Evolutionary conservation across 2,329 filamentous ascomycete genomes (phyloP).

Genomic region (Coniochaeta prunicola): DNA sequence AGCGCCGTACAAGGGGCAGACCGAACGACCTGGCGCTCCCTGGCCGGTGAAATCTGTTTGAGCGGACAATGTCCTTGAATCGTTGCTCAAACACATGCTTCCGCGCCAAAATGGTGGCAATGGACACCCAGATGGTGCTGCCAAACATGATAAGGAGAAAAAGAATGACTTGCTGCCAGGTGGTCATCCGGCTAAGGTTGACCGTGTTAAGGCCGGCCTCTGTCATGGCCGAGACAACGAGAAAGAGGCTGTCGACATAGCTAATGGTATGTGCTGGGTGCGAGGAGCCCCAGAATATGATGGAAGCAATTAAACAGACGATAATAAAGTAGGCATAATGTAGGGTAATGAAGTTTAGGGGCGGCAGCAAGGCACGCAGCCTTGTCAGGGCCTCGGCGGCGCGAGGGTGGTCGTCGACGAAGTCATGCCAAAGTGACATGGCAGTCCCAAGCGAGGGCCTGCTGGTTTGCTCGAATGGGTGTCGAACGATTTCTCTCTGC

Average conservation of each 20-base stretch:
- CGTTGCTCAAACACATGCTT: constrained; percentile 55
- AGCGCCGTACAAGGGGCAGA: constrained; percentile 10
- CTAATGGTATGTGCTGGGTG: constrained; percentile 41
- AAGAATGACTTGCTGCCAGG: constrained; percentile 58
- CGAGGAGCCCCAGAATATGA: constrained; percentile 54
- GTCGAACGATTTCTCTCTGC: too few relatives aligned
- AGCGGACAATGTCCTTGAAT: constrained; percentile 45
- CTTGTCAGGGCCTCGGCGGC: not conserved
- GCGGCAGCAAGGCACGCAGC: constrained; percentile 20
- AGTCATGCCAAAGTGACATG: constrained; percentile 10
- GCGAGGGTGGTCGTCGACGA: constrained; percentile 7
- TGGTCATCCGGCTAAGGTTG: constrained; percentile 55
- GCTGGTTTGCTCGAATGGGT: not conserved
- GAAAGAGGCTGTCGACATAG: constrained; percentile 58
- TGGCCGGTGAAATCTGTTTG: constrained; percentile 24
- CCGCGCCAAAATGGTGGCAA: constrained; percentile 54
- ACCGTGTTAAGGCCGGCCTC: constrained; percentile 58
- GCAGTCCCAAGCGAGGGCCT: not conserved
- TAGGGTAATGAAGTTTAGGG: constrained; percentile 54
- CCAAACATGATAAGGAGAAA: constrained; percentile 58
- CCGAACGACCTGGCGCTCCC: constrained; percentile 18
- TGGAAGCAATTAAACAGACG: constrained; percentile 44
- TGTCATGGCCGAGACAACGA: constrained; percentile 60
- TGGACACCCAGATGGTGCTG: constrained; percentile 56
- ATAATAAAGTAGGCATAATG: constrained; percentile 60